These are phyloP conservation scores for Gnomoniopsis smithogilvyi DNA, from an alignment of 2,329 filamentous ascomycete species.

Conservation along the genomic window DNA sequence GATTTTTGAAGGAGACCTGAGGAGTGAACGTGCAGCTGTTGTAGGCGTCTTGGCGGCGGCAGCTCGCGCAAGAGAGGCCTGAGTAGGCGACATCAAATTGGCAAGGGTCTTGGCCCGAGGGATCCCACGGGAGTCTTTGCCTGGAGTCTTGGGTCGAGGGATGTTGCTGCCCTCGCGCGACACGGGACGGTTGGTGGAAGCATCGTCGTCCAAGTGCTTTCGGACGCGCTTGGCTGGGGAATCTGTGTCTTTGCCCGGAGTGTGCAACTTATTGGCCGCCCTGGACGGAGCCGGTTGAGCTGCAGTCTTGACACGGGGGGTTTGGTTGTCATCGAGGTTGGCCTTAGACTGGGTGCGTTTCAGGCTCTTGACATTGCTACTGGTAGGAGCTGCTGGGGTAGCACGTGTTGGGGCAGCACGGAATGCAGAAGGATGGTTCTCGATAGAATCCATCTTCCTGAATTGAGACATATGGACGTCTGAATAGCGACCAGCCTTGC, in stretches of 20 bases:
- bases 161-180: constrained; percentile 51
- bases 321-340: constrained; percentile 59
- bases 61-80: constrained; percentile 65
- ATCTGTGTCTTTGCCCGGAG: constrained; percentile 28
- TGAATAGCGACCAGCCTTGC: constrained; percentile 76
- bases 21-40: constrained; percentile 39
- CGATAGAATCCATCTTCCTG: constrained; percentile 97
- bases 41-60: constrained; percentile 49
- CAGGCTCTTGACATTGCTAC: constrained; percentile 33
- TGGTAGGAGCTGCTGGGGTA: constrained; percentile 39
- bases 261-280: constrained; percentile 26
- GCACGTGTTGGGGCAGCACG: constrained; percentile 54
- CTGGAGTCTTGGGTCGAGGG: constrained; percentile 44
- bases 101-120: constrained; percentile 46
- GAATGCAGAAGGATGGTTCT: constrained; percentile 77
- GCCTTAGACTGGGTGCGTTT: constrained; percentile 51
- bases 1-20: constrained; percentile 53
- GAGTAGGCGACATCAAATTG: constrained; percentile 73
- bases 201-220: constrained; percentile 64
- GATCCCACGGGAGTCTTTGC: constrained; percentile 35
- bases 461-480: constrained; percentile 84
- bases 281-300: constrained; percentile 29
- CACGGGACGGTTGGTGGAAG: constrained; percentile 59
- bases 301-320: constrained; percentile 39
- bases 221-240: constrained; percentile 68